Evolutionary conservation across 768 basidiomycete genomes (phyloP).

Genomic region (Podaxis rugospora): DNA sequence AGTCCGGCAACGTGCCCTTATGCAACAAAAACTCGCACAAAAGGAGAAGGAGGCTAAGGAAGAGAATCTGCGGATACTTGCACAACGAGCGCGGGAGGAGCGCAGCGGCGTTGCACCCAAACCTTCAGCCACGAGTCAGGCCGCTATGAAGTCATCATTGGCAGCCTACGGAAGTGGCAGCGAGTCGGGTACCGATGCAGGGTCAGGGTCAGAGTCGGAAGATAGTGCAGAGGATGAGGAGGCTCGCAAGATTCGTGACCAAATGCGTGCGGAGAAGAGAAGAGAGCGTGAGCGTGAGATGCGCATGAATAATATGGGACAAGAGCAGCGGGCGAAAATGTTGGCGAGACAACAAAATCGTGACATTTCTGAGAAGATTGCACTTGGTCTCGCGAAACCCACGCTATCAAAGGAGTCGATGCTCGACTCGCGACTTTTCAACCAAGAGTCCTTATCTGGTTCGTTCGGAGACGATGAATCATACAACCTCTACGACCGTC

Average conservation of each 20-base stretch:
- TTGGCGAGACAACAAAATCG: slow-evolving; percentile 95
- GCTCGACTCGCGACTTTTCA: slow-evolving; percentile 96
- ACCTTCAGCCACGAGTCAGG: slow-evolving; percentile 62
- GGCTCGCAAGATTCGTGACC: slow-evolving; percentile 79
- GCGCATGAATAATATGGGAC: slow-evolving; percentile 99
- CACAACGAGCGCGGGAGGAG: slow-evolving; percentile 94
- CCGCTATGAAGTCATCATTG: slow-evolving; percentile 70
- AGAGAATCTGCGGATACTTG: slow-evolving; percentile 89
- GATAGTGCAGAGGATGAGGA: slow-evolving; percentile 76
- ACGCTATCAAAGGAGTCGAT: slow-evolving; percentile 95
- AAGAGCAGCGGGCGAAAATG: slow-evolving; percentile 93
- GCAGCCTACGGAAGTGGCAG: slow-evolving; percentile 87
- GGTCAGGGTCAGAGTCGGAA: slow-evolving; percentile 39
- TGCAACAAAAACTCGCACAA: slow-evolving; percentile 98
- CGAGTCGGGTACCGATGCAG: slow-evolving; percentile 50
- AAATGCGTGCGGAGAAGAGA: slow-evolving; percentile 89
- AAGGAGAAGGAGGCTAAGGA: slow-evolving; percentile 98
- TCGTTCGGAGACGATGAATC: slow-evolving; percentile 88
- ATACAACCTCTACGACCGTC: slow-evolving; percentile 94
- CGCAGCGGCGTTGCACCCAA: slow-evolving; percentile 75
- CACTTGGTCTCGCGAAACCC: slow-evolving; percentile 95
- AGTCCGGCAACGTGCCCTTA: slow-evolving; percentile 90
- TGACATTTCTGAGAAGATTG: slow-evolving; percentile 99
- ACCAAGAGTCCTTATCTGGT: slow-evolving; percentile 81
- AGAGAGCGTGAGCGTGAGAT: slow-evolving; percentile 94